Evolutionary conservation across 2,329 filamentous ascomycete species (phyloP), one percentile per base, ranked within the genome.

Genomic region (Fragosphaeria purpurea): DNA sequence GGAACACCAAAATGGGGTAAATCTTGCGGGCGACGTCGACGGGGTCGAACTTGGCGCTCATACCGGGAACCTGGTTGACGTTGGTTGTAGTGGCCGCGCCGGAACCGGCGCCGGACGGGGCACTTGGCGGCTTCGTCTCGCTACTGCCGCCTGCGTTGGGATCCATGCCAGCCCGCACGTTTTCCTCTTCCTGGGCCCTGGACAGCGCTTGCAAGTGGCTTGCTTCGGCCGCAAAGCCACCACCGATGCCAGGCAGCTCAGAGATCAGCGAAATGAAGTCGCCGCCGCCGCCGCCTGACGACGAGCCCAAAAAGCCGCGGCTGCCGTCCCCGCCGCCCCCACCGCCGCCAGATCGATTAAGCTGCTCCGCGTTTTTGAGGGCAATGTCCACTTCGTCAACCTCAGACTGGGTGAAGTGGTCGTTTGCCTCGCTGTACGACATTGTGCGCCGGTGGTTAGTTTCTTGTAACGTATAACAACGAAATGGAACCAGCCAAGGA

Each of bases 1-100:
- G 80, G 73, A 97, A 98, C 53, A 87, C 79, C 0, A 98, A 77
- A 53, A 98, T 95, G 1, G 93, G 93, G 61, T 97, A 97, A 57
- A 98, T 96, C 68, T 94, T 82, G 40, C 76, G 73, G 11, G 85
- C 77, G 0, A 83, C 85, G 65, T 88, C 83, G 58, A 86, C 78
- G 0, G 86, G 84, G 60, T 96, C 90, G 53, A 94, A 87, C 61
- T 77, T 73, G 11, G 80, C 73, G 60, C 80, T 85, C 74, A 90
- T 87, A 6, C 86, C 88, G 22, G 85, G 85, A 8, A 89, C 79
- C 11, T 80, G 68, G 56, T 81, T 82, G 31, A 60, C 62, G 57
- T 75, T 82, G 48, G 37, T 54, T 9, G 51, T 9, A 50, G 6
- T 34, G 67, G 72, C 53, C 74, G 33, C 4, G 63, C 31, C 62